Evolutionary conservation across 352 stramenopile genomes (phyloP).

Genomic region (Halophytophthora polymorphica): DNA sequence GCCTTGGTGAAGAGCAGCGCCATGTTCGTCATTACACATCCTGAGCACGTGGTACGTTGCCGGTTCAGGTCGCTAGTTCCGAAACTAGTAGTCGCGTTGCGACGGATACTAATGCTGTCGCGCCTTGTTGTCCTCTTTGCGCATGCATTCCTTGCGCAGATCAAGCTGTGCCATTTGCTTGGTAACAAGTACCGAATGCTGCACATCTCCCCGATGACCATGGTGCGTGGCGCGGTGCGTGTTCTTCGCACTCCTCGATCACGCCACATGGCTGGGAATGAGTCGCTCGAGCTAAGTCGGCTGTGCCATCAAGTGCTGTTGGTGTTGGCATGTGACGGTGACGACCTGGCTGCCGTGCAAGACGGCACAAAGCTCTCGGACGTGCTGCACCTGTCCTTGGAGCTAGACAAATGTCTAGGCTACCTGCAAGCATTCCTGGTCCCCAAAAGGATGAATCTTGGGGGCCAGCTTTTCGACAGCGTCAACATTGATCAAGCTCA

Average conservation of each 20-base stretch:
- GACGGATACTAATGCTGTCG: neutral
- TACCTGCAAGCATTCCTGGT: conserved; percentile 21
- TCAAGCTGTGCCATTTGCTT: conserved; percentile 21
- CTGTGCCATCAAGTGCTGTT: conserved; percentile 28
- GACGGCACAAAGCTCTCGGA: neutral
- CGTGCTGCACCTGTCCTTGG: conserved; percentile 2
- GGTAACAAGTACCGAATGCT: conserved; percentile 15
- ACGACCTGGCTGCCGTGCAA: neutral
- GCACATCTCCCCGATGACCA: conserved; percentile 15
- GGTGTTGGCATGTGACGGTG: conserved; percentile 3
- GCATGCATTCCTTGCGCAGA: conserved; percentile 8
- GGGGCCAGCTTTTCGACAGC: conserved; percentile 6
- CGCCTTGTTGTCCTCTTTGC: neutral
- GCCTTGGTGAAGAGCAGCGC: conserved; percentile 30
- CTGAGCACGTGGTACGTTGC: conserved; percentile 28
- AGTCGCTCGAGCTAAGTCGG: conserved; percentile 18
- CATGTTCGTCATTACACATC: conserved; percentile 17
- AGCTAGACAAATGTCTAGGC: conserved; percentile 27
- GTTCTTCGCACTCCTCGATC: conserved; percentile 28
- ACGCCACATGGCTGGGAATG: conserved; percentile 19
- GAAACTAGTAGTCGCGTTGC: neutral
- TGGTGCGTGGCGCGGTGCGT: conserved; percentile 20
- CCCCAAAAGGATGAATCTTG: conserved; percentile 10
- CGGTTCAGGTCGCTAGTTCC: neutral
- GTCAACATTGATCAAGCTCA: neutral